Evolutionary conservation across 495 filamentous ascomycete species (phyloP).

Genomic region (Parathielavia appendiculata): DNA sequence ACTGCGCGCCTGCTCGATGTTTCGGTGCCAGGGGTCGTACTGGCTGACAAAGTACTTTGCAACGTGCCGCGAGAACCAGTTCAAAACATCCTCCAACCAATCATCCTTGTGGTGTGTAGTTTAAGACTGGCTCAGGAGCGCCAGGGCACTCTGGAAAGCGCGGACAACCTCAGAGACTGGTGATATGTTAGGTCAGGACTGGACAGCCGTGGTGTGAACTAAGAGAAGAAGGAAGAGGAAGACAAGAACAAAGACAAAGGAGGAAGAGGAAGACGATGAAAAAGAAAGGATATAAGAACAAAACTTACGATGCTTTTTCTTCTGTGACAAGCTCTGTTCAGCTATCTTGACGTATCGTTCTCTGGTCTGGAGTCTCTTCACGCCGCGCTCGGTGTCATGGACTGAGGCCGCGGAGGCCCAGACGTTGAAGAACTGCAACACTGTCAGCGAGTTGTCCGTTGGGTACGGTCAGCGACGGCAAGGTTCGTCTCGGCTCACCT

Average conservation of each 20-base stretch:
- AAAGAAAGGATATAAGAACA: too few relatives aligned
- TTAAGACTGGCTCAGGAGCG: constrained; percentile 50
- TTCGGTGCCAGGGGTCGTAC: too few relatives aligned
- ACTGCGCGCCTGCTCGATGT: too few relatives aligned
- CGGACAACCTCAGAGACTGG: constrained; percentile 69
- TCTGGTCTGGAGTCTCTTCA: constrained; percentile 73
- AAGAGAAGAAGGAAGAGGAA: too few relatives aligned
- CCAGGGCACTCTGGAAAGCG: constrained; percentile 74
- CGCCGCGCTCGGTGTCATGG: constrained; percentile 65
- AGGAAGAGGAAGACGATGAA: too few relatives aligned
- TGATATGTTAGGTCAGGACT: constrained; percentile 15
- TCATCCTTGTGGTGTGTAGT: background rate
- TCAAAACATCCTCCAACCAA: too few relatives aligned
- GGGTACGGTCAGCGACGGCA: background rate
- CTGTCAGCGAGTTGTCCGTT: background rate
- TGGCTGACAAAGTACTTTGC: too few relatives aligned
- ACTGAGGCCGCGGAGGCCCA: constrained; percentile 62
- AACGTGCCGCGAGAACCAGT: too few relatives aligned
- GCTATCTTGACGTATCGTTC: constrained; percentile 65
- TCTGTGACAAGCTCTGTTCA: constrained; percentile 62
- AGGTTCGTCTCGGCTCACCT: constrained; percentile 40
- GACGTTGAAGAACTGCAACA: constrained; percentile 56
- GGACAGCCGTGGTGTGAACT: too few relatives aligned
- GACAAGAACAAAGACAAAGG: too few relatives aligned
- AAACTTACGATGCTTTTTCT: constrained; percentile 66